Conservation (phyloP, 441 rosid genomes). For the Populus tomentosa region DNA sequence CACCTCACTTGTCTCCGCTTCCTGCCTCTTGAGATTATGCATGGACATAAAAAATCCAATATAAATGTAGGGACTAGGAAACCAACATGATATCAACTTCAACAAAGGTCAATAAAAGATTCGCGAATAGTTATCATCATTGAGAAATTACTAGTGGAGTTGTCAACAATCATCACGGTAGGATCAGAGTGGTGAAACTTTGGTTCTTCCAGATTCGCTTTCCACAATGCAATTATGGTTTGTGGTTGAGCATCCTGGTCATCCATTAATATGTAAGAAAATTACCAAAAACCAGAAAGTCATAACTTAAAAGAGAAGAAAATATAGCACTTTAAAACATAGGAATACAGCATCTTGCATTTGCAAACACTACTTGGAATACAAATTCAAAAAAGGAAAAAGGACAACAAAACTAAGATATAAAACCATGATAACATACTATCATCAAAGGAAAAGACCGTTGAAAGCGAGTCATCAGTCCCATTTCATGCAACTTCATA, state of each 20-base stretch:
- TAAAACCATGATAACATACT: neutral
- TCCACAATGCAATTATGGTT: conserved; percentile 69
- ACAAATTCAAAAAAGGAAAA: neutral
- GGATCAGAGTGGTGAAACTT: conserved; percentile 64
- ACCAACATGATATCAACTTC: conserved; percentile 8
- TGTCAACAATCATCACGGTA: conserved; percentile 68
- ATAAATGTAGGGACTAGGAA: conserved; percentile 26
- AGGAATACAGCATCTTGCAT: neutral
- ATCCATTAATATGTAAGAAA: conserved; percentile 19
- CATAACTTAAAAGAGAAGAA: neutral
- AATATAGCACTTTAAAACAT: neutral
- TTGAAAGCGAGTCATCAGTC: neutral
- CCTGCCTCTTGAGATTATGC: conserved; percentile 76
- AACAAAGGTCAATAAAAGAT: conserved; percentile 9
- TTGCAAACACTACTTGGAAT: neutral
- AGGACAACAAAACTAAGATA: neutral
- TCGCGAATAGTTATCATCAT: conserved; percentile 19
- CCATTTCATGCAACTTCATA: neutral
- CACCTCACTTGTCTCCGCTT: conserved; percentile 68
- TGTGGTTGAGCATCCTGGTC: conserved; percentile 89
- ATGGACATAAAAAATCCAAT: conserved; percentile 47
- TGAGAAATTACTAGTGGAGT: conserved; percentile 59
- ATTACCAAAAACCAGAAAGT: neutral
- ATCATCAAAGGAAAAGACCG: neutral
- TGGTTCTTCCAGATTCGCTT: conserved; percentile 77